Evolutionary conservation across 2,329 filamentous ascomycete genomes (phyloP), one percentile per base, ranked within the genome.

Genomic region (Ceratocystis albifundus): DNA sequence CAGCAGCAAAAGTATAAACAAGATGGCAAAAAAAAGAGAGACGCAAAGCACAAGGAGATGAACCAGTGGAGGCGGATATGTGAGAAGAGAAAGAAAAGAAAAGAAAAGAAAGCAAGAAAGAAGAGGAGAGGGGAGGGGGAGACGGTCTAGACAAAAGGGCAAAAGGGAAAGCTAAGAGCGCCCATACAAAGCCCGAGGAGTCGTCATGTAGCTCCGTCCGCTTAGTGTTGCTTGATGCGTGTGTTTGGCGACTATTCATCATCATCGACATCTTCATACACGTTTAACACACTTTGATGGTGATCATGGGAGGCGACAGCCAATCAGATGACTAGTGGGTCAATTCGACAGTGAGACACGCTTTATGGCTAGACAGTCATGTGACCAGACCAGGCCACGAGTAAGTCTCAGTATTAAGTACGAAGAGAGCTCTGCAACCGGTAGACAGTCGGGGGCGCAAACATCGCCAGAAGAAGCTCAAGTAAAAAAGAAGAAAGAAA

Each of bases 261-360:
- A 28, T 57, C 22, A 32, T 50, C 48, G 53, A 25, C 28, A 28
- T 57, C 28, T 57, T 57, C 53, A 57, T 28, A 57, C 53, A 57
- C 22, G 53, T 57, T 25, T 28, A 57, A 57, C 25, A 57, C 53
- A 57, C 53, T 57, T 41, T 32, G 22, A 57, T 25, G 53, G 53
- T n/a, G 53, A 57, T 57, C 53, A 57, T 17, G 22, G 30, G 8
- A 28, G 53, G 30, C 22, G 3, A 28, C n/a, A 7, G 12, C 36
- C 36, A 41, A 41, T 41, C 36, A 41, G 36, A 41, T 41, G 36
- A 12, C 4, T 41, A 41, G 36, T 41, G 36, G 36, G 36, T 41
- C 10, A 41, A 12, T 15, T 41, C 4, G 10, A 41, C 36, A 15
- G 36, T 41, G 36, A 41, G 36, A 41, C 36, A 41, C 4, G 36